Percentiles rank a stretch among this genome's conserved stretches.
phyloP scores from a whole-genome alignment of 257 asterid species.

The Striga asiatica region DNA sequence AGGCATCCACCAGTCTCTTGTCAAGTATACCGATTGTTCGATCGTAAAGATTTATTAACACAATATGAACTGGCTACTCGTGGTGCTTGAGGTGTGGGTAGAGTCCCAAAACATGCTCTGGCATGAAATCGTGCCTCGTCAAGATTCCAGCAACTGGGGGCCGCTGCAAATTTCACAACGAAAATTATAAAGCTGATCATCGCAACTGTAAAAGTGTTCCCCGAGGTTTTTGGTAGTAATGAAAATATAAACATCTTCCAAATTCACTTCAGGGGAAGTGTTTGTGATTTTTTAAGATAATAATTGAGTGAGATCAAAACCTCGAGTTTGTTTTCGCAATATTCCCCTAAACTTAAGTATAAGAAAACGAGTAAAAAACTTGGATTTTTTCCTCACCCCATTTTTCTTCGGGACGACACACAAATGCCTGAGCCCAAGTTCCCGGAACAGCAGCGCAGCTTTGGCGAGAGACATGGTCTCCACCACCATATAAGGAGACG shows the following conservation, averaged over 20 bases:
- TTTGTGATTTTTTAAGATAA: no score
- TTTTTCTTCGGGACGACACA: constrained; percentile 83
- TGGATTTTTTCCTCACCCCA: constrained; percentile 48
- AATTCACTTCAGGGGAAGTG: background rate
- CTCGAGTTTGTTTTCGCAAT: background rate
- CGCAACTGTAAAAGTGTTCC: background rate
- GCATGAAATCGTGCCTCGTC: constrained; percentile 77
- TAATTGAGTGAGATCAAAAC: background rate
- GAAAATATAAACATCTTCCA: no score
- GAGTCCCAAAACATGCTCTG: constrained; percentile 67
- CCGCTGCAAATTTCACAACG: constrained; percentile 39
- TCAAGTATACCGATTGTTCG: background rate
- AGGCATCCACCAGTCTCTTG: background rate
- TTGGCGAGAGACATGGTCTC: constrained; percentile 96
- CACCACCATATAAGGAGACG: constrained; percentile 88
- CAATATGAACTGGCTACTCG: constrained; percentile 21
- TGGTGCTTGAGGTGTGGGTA: constrained; percentile 40
- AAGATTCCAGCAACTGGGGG: constrained; percentile 64
- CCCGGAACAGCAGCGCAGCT: constrained; percentile 80
- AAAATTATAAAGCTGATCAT: background rate
- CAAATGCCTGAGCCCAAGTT: constrained; percentile 84
- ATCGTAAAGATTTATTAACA: no score
- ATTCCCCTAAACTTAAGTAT: background rate
- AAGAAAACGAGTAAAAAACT: background rate
- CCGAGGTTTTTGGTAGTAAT: background rate